Evolutionary conservation across 2,329 filamentous ascomycete species (phyloP), one percentile per base, ranked within the genome.

Genomic region (Claviceps pazoutovae): DNA sequence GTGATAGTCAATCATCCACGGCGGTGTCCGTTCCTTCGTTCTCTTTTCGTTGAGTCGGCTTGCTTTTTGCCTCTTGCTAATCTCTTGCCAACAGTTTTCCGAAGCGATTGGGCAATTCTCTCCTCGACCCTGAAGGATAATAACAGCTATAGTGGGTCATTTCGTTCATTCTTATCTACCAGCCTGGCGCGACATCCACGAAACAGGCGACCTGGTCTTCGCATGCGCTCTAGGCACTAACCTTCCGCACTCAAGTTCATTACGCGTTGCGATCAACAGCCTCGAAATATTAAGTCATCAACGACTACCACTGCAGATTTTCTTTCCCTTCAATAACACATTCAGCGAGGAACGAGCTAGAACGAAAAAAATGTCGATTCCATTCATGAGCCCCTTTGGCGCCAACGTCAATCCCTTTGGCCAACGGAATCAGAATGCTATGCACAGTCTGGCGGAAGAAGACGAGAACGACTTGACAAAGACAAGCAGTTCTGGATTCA

Each of bases 391-490:
- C 67, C 79, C 82, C 48, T 80, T 82, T 57, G 79, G 77, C 67
- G 73, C 74, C 49, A 79, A 80, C 59, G 74, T 73, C 67, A 93
- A 90, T 68, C 87, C 86, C 38, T 90, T 90, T 61, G 83, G 84
- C 53, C 52, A 59, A 26, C 56, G 55, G 44, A 41, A 56, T 73
- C 64, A 70, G 67, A 66, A 68, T 55, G 55, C 62, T 44, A 73
- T 76, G 67, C 69, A 74, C 53, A 66, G 70, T 56, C 79, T 86
- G 55, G 82, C 91, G 53, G 88, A 94, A 68, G 88, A 94, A 62
- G 88, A 95, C 50, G 86, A 91, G 66, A 82, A 80, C 63, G 87
- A 90, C 62, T 74, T 63, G 87, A 90, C 62, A 74, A 73, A 56
- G 76, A 90, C 62, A 81, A 81, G 57, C 61, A 76, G 74, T 30